Evolutionary conservation across 257 asterid genomes (phyloP).

Genomic region (Solanum sitiens): DNA sequence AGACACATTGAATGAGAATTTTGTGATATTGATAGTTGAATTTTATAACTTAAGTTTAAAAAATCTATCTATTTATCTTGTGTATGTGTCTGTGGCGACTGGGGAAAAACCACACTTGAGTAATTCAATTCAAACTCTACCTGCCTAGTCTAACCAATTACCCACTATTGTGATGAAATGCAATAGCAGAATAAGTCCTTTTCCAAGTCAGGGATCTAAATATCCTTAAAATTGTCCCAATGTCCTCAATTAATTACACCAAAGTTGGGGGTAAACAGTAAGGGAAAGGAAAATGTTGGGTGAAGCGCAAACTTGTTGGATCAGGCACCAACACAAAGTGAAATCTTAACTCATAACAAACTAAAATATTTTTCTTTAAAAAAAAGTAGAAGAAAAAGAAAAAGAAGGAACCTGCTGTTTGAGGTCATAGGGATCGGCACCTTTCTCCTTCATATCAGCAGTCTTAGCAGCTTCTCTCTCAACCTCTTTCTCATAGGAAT

Average conservation of each 20-base stretch:
- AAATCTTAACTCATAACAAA: not conserved
- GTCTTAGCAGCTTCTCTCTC: slow-evolving; percentile 77
- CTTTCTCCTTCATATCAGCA: slow-evolving; percentile 71
- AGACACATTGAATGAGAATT: not conserved
- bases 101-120: not conserved
- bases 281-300: not conserved
- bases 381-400: not conserved
- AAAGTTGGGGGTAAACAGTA: not conserved
- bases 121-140: not conserved
- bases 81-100: not conserved
- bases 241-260: not conserved
- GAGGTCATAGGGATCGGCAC: slow-evolving; percentile 80
- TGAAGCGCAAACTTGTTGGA: not conserved
- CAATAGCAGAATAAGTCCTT: not conserved
- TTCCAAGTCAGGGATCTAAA: not conserved
- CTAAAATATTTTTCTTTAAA: too few species aligned
- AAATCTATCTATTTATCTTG: not conserved
- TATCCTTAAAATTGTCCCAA: not conserved
- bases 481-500: slow-evolving; percentile 80
- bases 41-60: not conserved
- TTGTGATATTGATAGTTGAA: not conserved
- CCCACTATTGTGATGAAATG: not conserved
- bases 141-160: not conserved
- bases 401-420: slow-evolving; percentile 64
- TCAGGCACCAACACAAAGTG: not conserved